phyloP scores from a whole-genome alignment of 176 grass and related monocot genomes.

The Rhynchospora breviuscula region DNA sequence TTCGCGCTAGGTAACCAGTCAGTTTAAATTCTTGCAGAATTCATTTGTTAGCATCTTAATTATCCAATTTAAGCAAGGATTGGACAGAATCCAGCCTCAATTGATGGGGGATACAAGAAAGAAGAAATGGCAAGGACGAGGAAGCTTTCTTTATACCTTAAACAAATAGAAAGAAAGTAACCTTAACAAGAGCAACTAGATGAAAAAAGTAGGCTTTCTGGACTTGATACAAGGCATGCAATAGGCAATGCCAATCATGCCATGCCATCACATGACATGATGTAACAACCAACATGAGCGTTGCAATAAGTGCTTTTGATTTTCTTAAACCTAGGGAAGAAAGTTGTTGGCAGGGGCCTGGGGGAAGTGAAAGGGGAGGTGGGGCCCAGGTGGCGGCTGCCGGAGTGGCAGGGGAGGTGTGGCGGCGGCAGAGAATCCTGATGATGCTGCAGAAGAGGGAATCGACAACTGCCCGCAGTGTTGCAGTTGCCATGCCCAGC shows the following conservation, averaged over 20 bases:
- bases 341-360: conserved; percentile 23
- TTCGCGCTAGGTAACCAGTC: neutral
- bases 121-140: neutral
- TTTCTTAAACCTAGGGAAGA: neutral
- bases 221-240: neutral
- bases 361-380: conserved; percentile 34
- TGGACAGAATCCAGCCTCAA: neutral
- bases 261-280: neutral
- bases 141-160: neutral
- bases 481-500: conserved; percentile 69
- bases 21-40: neutral
- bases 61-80: neutral
- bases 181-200: conserved; percentile 5
- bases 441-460: conserved; percentile 98
- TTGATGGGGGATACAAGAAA: neutral
- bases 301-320: neutral
- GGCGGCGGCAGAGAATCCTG: conserved; percentile 79
- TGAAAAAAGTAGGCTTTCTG: neutral
- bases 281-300: neutral
- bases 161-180: neutral
- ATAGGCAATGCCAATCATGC: conserved; percentile 9
- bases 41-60: neutral
- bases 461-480: conserved; percentile 34
- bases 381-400: conserved; percentile 15
- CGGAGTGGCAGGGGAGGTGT: neutral